Evolutionary conservation across 169 alveolate species (phyloP).

Genomic region (Eimeria acervulina): DNA sequence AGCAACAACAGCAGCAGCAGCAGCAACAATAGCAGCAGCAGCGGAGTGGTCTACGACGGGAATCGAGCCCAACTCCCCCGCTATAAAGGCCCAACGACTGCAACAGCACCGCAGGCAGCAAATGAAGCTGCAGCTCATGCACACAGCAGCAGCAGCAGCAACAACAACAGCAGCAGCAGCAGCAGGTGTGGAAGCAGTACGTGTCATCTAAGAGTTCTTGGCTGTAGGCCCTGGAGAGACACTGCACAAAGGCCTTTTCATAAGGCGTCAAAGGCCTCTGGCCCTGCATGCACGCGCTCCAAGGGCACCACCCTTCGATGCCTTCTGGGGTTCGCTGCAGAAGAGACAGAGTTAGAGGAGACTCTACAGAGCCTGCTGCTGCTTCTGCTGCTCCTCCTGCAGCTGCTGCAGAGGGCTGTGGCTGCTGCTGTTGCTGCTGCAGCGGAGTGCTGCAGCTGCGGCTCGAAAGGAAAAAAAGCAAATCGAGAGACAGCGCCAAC

Average conservation of each 20-base stretch:
- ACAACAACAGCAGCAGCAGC: slow-evolving; percentile 14
- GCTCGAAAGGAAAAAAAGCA: not conserved
- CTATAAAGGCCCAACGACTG: not conserved
- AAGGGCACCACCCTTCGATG: slow-evolving; percentile 2
- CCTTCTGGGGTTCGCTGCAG: not conserved
- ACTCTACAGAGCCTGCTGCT: not conserved
- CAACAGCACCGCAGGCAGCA: no score
- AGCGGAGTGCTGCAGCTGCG: slow-evolving; percentile 15
- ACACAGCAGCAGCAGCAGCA: no score
- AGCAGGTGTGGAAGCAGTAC: not conserved
- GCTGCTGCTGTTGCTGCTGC: not conserved
- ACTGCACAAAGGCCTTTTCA: not conserved
- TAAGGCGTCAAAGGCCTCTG: not conserved
- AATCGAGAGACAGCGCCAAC: slow-evolving; percentile 26
- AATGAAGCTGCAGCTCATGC: no score
- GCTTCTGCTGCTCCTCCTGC: slow-evolving; percentile 11
- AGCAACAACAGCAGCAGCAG: not conserved
- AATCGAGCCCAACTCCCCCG: no score
- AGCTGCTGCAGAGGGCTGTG: not conserved
- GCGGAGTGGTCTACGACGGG: no score
- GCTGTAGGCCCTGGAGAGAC: slow-evolving; percentile 33
- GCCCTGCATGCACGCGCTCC: not conserved
- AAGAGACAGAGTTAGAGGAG: slow-evolving; percentile 1
- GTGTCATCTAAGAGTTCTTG: slow-evolving; percentile 36
- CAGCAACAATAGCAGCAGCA: slow-evolving; percentile 22